Percentiles rank a stretch among this genome's conserved stretches.
Conservation (phyloP, 2,329 filamentous ascomycete species). For the Colletotrichum sp. region DNA sequence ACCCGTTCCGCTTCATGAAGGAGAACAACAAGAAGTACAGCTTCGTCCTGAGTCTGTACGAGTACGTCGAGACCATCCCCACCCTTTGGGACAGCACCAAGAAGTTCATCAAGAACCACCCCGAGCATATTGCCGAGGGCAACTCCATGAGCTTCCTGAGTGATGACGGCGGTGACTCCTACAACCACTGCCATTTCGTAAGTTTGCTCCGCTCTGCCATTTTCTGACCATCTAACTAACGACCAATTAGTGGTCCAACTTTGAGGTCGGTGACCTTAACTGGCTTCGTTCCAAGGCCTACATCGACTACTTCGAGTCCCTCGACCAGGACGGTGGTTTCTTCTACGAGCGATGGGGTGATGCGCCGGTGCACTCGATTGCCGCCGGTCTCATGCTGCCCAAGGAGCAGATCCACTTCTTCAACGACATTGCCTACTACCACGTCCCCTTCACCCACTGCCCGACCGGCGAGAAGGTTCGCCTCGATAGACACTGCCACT, state of each 20-base stretch:
- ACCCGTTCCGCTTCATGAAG: slow-evolving; percentile 95
- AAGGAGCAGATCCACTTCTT: slow-evolving; percentile 98
- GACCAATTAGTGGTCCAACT: slow-evolving; percentile 86
- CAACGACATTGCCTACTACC: slow-evolving; percentile 98
- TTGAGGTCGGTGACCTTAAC: slow-evolving; percentile 91
- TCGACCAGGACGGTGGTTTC: slow-evolving; percentile 93
- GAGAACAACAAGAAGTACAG: slow-evolving; percentile 98
- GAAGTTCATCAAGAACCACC: slow-evolving; percentile 90
- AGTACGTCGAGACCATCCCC: slow-evolving; percentile 95
- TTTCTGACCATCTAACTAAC: slow-evolving; percentile 26
- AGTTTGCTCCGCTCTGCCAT: slow-evolving; percentile 36
- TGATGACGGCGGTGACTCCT: slow-evolving; percentile 87
- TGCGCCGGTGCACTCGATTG: slow-evolving; percentile 97
- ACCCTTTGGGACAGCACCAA: slow-evolving; percentile 95
- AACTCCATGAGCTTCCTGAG: slow-evolving; percentile 93
- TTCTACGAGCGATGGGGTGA: slow-evolving; percentile 99
- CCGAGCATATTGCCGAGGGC: slow-evolving; percentile 81
- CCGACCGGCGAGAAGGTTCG: slow-evolving; percentile 87
- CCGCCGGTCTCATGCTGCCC: slow-evolving; percentile 81
- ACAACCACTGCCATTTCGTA: slow-evolving; percentile 98
- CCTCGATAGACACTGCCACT: slow-evolving; percentile 87
- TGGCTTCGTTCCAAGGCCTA: slow-evolving; percentile 93
- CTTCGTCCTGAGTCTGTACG: slow-evolving; percentile 93
- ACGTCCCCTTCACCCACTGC: slow-evolving; percentile 97
- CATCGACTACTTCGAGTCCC: slow-evolving; percentile 84